phyloP scores from a whole-genome alignment of 345 rosid genomes.

The Trapa incisa region DNA sequence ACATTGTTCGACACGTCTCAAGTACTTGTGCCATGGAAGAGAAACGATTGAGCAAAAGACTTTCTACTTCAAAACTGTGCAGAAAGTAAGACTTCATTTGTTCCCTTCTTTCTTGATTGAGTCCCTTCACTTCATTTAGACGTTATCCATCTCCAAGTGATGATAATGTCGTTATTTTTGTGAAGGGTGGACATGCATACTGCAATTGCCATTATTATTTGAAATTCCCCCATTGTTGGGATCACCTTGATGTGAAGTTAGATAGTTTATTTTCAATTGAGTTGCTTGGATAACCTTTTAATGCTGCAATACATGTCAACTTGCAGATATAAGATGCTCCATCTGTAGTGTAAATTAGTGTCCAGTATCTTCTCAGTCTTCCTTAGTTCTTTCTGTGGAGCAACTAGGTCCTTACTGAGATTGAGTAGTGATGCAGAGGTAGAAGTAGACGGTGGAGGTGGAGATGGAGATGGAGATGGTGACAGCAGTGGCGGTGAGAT shows the following conservation, averaged over 20 bases:
- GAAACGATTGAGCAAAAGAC: constrained; percentile 24
- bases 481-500: constrained; percentile 8
- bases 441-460: constrained; percentile 7
- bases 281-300: background rate
- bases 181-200: too few species aligned
- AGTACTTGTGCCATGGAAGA: constrained; percentile 19
- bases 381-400: background rate
- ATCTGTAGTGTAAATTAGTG: background rate
- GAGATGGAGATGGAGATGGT: constrained; percentile 20
- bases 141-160: background rate
- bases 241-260: background rate
- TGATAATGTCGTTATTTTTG: too few species aligned
- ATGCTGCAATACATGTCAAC: background rate
- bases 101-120: background rate
- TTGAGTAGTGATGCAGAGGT: background rate
- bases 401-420: constrained; percentile 14
- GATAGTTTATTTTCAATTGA: too few species aligned
- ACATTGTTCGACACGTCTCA: constrained; percentile 55
- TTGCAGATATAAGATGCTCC: background rate
- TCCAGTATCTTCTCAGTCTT: background rate
- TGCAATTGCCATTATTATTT: too few species aligned
- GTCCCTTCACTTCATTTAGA: background rate
- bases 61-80: constrained; percentile 17
- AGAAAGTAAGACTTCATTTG: constrained; percentile 28
- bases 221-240: background rate